These are phyloP conservation scores for Ceriops tagal DNA, from an alignment of 345 rosid genomes.

Conservation along the genomic window DNA sequence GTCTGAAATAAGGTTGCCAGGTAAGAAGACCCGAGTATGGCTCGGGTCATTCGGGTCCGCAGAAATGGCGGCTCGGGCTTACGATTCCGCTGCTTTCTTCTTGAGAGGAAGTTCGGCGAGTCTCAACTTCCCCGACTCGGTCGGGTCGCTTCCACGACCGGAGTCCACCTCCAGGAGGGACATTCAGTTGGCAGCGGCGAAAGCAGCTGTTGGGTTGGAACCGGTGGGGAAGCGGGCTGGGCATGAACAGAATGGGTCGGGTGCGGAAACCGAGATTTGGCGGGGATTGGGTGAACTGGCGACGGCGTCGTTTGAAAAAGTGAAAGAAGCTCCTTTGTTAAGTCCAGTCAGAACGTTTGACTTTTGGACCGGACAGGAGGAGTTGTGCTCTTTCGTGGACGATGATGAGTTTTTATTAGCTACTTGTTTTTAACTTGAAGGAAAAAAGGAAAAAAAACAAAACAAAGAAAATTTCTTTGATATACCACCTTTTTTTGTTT, in stretches of 20 bases:
- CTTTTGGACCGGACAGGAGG: slow-evolving; percentile 14
- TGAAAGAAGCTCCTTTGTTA: not conserved
- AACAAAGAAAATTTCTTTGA: no score
- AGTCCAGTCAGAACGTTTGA: slow-evolving; percentile 15
- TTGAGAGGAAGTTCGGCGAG: slow-evolving; percentile 24
- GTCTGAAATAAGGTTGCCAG: slow-evolving; percentile 30
- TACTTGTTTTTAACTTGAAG: no score
- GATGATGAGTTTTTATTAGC: slow-evolving; percentile 5
- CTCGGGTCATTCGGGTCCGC: slow-evolving; percentile 28
- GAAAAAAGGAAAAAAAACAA: no score
- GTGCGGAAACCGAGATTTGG: slow-evolving; percentile 3
- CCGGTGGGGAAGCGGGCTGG: not conserved
- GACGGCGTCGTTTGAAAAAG: slow-evolving; percentile 13
- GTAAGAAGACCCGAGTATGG: slow-evolving; percentile 31
- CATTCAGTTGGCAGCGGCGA: slow-evolving; percentile 28
- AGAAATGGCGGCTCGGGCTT: slow-evolving; percentile 33
- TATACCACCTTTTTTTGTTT: no score
- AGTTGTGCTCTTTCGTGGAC: slow-evolving; percentile 8
- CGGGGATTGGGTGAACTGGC: slow-evolving; percentile 2
- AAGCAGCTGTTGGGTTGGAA: slow-evolving; percentile 18
- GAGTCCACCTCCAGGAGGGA: slow-evolving; percentile 23
- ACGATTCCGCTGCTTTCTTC: slow-evolving; percentile 34
- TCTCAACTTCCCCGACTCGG: slow-evolving; percentile 29
- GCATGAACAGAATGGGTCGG: not conserved
- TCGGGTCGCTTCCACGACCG: slow-evolving; percentile 25